phyloP scores from a whole-genome alignment of 768 basidiomycete genomes.

The Coprinopsis sp. region DNA sequence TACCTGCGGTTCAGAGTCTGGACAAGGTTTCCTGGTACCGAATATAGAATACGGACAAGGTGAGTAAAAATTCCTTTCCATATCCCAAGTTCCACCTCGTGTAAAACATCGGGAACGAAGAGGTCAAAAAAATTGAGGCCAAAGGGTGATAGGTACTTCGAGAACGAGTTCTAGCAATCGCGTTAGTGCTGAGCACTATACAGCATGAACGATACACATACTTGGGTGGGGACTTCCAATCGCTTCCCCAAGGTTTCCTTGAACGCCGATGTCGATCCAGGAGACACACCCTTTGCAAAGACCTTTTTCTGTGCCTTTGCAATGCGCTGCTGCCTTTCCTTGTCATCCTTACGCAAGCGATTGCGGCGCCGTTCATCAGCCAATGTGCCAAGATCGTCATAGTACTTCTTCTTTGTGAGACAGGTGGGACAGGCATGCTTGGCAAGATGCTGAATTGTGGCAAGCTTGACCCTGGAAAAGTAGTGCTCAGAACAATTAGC shows the following conservation, averaged over 20 bases:
- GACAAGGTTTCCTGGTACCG: constrained; percentile 16
- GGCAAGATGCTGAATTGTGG: constrained; percentile 23
- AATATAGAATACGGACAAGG: constrained; percentile 27
- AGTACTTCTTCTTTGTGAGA: constrained; percentile 14
- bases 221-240: not conserved
- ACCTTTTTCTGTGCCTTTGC: not conserved
- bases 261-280: no score
- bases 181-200: not conserved
- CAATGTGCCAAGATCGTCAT: constrained; percentile 21
- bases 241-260: not conserved
- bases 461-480: constrained; percentile 4
- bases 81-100: constrained; percentile 36
- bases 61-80: constrained; percentile 35
- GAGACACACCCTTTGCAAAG: not conserved
- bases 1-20: constrained; percentile 19
- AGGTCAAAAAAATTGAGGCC: constrained; percentile 25
- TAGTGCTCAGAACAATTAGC: not conserved
- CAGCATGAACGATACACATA: not conserved
- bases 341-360: constrained; percentile 9
- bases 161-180: not conserved
- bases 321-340: not conserved
- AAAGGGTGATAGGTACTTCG: not conserved
- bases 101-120: constrained; percentile 33
- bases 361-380: not conserved
- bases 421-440: constrained; percentile 25